These are phyloP conservation scores for Fusarium circinatum DNA, from an alignment of 2,329 filamentous ascomycete genomes.

Conservation along the genomic window DNA sequence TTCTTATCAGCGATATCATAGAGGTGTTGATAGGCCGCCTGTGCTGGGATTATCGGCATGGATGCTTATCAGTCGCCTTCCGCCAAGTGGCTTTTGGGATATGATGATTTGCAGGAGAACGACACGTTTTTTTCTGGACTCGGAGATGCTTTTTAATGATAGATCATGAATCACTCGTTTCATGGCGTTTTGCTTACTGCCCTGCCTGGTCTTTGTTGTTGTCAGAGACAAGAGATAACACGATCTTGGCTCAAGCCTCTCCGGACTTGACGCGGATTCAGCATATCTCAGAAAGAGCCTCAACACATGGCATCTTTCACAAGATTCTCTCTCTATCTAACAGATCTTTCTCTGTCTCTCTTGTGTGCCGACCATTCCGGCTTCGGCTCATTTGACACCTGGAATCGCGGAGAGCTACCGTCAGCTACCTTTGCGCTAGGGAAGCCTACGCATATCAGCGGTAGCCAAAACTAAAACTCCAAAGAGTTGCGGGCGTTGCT, in stretches of 20 bases:
- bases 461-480: conserved; percentile 4
- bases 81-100: conserved; percentile 2
- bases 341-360: background rate
- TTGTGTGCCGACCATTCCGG: background rate
- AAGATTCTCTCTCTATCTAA: too few relatives aligned
- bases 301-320: background rate
- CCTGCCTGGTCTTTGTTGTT: background rate
- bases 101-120: conserved; percentile 7
- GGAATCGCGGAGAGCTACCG: conserved; percentile 1
- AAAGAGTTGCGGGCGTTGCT: conserved; percentile 29
- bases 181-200: background rate
- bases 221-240: background rate
- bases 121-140: background rate
- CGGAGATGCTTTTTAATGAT: conserved; percentile 12
- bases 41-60: conserved; percentile 27
- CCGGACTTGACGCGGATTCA: background rate
- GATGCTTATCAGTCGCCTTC: conserved; percentile 41
- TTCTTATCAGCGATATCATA: conserved; percentile 32
- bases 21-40: conserved; percentile 2
- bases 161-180: conserved; percentile 4
- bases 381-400: background rate
- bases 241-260: background rate
- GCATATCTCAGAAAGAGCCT: background rate
- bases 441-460: conserved; percentile 21
- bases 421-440: conserved; percentile 26